Percentiles rank a stretch among this genome's conserved stretches.
phyloP scores from a whole-genome alignment of 352 stramenopile genomes.

The Pythium apleroticum region DNA sequence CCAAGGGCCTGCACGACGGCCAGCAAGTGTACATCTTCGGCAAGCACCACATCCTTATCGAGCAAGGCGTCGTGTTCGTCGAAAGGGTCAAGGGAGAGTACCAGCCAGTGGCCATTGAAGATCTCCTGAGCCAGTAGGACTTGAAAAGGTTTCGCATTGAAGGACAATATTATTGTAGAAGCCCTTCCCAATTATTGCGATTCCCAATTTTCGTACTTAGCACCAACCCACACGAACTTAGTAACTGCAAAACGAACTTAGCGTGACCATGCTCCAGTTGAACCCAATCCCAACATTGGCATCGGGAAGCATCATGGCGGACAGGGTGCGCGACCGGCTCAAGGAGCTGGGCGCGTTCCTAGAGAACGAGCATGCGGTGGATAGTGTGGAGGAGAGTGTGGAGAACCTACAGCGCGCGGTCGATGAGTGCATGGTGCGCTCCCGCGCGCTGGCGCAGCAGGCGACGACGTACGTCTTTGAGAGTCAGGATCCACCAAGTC shows the following conservation, averaged over 20 bases:
- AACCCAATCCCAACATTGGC: conserved; percentile 22
- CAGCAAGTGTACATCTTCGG: conserved; percentile 83
- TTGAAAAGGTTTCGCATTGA: background rate
- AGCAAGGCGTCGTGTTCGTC: conserved; percentile 81
- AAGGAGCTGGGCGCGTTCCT: conserved; percentile 65
- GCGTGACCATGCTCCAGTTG: conserved; percentile 6
- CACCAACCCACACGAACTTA: conserved; percentile 22
- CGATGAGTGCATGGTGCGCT: conserved; percentile 51
- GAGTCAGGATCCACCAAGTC: conserved; percentile 46
- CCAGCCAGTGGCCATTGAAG: conserved; percentile 72
- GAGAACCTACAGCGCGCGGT: conserved; percentile 51
- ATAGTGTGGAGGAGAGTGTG: conserved; percentile 67
- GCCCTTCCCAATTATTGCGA: background rate
- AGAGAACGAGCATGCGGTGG: conserved; percentile 51
- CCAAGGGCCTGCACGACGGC: conserved; percentile 72
- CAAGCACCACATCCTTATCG: conserved; percentile 80
- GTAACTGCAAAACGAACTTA: conserved; percentile 9
- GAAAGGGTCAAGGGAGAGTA: conserved; percentile 65
- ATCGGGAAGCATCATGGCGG: conserved; percentile 22
- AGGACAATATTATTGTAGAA: background rate
- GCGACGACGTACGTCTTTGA: conserved; percentile 66
- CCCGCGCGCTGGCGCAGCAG: conserved; percentile 56
- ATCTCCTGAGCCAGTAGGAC: conserved; percentile 42
- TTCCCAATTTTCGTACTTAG: background rate
- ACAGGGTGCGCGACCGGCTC: conserved; percentile 51